Conservation (phyloP, 805 yeast genomes). For the Candida methanosorbosa region DNA sequence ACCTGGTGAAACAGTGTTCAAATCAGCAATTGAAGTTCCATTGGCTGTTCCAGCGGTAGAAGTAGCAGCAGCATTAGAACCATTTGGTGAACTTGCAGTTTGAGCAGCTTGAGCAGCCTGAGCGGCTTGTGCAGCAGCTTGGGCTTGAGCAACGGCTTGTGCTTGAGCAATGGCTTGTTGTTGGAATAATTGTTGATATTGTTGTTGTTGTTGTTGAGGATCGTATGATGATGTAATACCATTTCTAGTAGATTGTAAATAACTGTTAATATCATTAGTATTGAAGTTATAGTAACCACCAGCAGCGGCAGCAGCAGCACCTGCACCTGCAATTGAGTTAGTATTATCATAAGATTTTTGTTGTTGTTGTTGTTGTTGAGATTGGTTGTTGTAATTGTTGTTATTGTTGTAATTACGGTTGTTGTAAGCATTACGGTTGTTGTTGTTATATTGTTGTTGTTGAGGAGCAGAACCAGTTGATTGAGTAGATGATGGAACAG, state of each 20-base stretch:
- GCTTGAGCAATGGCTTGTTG: slow-evolving; percentile 7
- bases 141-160: slow-evolving; percentile 2
- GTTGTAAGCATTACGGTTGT: slow-evolving; percentile 25
- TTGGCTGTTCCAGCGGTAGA: too few relatives aligned
- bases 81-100: background rate
- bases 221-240: slow-evolving; percentile 13
- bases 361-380: slow-evolving; percentile 11
- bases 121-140: slow-evolving; percentile 3
- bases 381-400: slow-evolving; percentile 11
- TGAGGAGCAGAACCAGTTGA: slow-evolving; percentile 9
- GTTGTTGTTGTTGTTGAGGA: slow-evolving; percentile 17
- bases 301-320: background rate
- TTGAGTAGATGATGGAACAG: slow-evolving; percentile 5
- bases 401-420: slow-evolving; percentile 12
- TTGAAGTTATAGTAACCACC: background rate
- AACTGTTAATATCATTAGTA: slow-evolving; percentile 1
- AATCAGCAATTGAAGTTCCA: too few relatives aligned
- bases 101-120: background rate
- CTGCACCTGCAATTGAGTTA: slow-evolving; percentile 14
- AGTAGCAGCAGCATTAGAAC: slow-evolving; percentile 1
- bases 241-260: slow-evolving; percentile 15
- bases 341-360: slow-evolving; percentile 10
- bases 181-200: slow-evolving; percentile 8
- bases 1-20: too few relatives aligned
- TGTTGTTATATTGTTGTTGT: slow-evolving; percentile 12